phyloP scores from a whole-genome alignment of 768 basidiomycete genomes.

The Podaxis rugospora region DNA sequence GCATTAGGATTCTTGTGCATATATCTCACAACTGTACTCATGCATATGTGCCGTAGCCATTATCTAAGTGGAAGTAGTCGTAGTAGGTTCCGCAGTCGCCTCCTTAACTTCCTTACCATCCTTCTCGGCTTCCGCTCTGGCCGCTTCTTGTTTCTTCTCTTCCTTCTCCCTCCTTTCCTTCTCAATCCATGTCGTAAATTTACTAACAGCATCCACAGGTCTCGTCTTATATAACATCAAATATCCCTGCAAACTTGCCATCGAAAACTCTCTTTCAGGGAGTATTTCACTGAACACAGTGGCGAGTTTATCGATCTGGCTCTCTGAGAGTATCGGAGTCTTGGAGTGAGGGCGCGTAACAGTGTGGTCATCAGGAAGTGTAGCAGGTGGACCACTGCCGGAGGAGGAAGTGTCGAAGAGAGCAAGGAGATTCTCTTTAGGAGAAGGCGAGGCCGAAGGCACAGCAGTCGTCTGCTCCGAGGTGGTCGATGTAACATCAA shows the following conservation, averaged over 20 bases:
- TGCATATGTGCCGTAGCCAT: not conserved
- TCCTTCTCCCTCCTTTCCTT: conserved; percentile 27
- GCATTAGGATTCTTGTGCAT: no score
- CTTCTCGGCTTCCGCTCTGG: not conserved
- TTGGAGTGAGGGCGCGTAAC: conserved; percentile 28
- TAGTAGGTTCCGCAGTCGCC: not conserved
- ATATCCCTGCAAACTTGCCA: conserved; percentile 53
- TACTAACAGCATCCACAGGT: conserved; percentile 51
- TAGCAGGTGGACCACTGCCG: no score
- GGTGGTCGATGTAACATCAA: not conserved
- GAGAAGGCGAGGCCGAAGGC: not conserved
- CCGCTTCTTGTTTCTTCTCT: not conserved
- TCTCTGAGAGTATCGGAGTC: conserved; percentile 32
- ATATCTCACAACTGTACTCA: no score
- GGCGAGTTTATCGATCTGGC: conserved; percentile 44
- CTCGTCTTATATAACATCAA: conserved; percentile 65
- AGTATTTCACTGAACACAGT: conserved; percentile 49
- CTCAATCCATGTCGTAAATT: conserved; percentile 44
- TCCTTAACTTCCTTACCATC: not conserved
- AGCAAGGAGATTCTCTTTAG: not conserved
- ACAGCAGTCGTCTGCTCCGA: not conserved
- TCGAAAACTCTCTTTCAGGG: conserved; percentile 42
- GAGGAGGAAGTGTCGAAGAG: not conserved
- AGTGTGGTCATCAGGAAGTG: conserved; percentile 6
- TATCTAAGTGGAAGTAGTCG: not conserved